phyloP scores from a whole-genome alignment of 805 yeast species.

The Candida pini region DNA sequence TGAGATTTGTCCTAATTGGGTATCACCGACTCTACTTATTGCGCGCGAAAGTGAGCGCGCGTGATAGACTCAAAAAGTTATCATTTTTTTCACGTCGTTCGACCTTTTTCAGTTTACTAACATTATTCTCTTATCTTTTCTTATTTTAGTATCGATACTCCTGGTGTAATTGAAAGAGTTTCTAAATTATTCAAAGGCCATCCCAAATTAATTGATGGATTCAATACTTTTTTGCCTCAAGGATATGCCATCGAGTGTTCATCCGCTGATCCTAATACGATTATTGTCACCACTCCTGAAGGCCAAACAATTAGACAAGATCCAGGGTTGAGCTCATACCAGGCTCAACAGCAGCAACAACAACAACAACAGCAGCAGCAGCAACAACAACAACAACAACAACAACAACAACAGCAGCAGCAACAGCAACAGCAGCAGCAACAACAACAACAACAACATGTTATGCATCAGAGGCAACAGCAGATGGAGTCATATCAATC shows the following conservation, averaged over 20 bases:
- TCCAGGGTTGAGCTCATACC: slow-evolving; percentile 30
- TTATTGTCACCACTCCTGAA: slow-evolving; percentile 91
- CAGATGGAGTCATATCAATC: slow-evolving; percentile 5
- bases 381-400: slow-evolving; percentile 13
- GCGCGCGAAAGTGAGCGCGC: neutral
- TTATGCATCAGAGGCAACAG: slow-evolving; percentile 4
- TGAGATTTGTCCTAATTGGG: too few species aligned
- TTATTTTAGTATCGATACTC: slow-evolving; percentile 71
- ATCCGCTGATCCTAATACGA: slow-evolving; percentile 86
- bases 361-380: slow-evolving; percentile 19
- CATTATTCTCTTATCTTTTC: slow-evolving; percentile 4
- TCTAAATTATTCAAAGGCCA: slow-evolving; percentile 88
- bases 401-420: slow-evolving; percentile 7
- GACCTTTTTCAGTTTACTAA: slow-evolving; percentile 14
- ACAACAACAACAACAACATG: slow-evolving; percentile 10
- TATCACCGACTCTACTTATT: too few species aligned
- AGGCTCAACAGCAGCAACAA: slow-evolving; percentile 23
- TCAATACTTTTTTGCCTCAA: slow-evolving; percentile 94
- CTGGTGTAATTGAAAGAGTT: slow-evolving; percentile 96
- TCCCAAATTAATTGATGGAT: slow-evolving; percentile 91
- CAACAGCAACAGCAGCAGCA: slow-evolving; percentile 7
- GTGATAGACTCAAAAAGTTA: neutral
- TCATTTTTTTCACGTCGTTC: neutral
- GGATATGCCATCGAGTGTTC: slow-evolving; percentile 95
- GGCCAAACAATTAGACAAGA: slow-evolving; percentile 78